phyloP scores from a whole-genome alignment of 1,284 basidiomycete genomes.

The Apiotrichum brassicae region DNA sequence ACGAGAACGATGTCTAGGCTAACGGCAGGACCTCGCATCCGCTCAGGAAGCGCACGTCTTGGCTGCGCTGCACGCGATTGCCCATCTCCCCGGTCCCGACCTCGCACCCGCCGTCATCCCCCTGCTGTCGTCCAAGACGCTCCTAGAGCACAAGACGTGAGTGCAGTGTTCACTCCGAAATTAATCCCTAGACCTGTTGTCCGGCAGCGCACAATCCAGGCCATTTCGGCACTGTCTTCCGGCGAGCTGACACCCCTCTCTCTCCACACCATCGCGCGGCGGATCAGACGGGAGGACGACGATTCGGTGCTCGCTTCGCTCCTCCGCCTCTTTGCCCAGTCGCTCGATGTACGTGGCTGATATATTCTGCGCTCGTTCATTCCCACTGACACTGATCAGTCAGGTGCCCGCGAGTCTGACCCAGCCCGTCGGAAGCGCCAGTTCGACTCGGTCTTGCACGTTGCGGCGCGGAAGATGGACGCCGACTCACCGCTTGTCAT shows the following conservation, averaged over 20 bases:
- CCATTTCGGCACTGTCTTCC: constrained; percentile 19
- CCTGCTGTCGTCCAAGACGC: constrained; percentile 18
- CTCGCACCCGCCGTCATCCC: constrained; percentile 40
- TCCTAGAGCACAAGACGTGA: constrained; percentile 32
- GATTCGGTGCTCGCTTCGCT: constrained; percentile 10
- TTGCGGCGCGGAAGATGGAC: constrained; percentile 5
- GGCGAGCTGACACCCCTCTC: neutral
- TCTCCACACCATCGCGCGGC: constrained; percentile 3
- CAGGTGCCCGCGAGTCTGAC: constrained; percentile 7
- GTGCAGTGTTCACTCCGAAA: neutral
- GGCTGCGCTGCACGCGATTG: constrained; percentile 33
- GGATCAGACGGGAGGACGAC: constrained; percentile 22
- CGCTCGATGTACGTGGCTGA: constrained; percentile 17
- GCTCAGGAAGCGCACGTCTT: constrained; percentile 21
- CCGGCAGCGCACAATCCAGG: constrained; percentile 28
- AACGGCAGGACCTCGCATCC: constrained; percentile 35
- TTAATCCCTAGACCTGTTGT: constrained; percentile 20
- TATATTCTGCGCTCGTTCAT: neutral
- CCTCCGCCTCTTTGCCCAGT: constrained; percentile 16
- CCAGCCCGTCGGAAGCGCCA: constrained; percentile 5
- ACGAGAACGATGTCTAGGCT: too few relatives aligned
- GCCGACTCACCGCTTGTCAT: constrained; percentile 5
- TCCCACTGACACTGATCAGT: constrained; percentile 3
- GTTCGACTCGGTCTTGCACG: constrained; percentile 10
- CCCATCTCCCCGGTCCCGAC: constrained; percentile 32